These are phyloP conservation scores for Apiospora arundinis DNA, from an alignment of 2,329 filamentous ascomycete genomes.

Conservation along the genomic window DNA sequence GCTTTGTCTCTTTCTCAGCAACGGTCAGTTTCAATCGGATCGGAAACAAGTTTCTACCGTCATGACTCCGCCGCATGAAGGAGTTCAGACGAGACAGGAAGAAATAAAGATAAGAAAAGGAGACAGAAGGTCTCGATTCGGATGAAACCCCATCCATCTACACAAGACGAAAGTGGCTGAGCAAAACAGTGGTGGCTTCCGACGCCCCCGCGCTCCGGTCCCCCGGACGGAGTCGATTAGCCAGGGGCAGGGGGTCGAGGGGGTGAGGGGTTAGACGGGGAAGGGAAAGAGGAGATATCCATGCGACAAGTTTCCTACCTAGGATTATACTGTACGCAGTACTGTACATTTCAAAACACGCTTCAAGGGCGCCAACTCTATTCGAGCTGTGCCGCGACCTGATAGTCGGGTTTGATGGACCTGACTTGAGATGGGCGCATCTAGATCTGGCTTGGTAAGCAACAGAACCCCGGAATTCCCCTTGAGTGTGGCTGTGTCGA, in stretches of 20 bases:
- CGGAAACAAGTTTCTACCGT: background rate
- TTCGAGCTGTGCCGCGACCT: background rate
- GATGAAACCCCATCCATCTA: background rate
- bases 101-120: background rate
- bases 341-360: background rate
- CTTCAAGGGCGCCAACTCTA: background rate
- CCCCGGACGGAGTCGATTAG: background rate
- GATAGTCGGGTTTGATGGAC: constrained; percentile 1
- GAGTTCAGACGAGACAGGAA: background rate
- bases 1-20: too few species aligned
- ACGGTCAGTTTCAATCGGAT: background rate
- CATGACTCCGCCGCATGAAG: background rate
- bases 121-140: background rate
- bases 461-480: background rate
- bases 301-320: background rate
- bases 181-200: background rate
- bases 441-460: background rate
- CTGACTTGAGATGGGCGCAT: background rate
- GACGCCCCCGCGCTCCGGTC: background rate
- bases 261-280: background rate
- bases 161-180: too few species aligned
- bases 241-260: background rate
- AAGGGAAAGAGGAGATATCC: background rate
- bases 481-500: background rate
- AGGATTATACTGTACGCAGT: too few species aligned